phyloP scores from a whole-genome alignment of 805 yeast genomes.

The Priceomyces carsonii region DNA sequence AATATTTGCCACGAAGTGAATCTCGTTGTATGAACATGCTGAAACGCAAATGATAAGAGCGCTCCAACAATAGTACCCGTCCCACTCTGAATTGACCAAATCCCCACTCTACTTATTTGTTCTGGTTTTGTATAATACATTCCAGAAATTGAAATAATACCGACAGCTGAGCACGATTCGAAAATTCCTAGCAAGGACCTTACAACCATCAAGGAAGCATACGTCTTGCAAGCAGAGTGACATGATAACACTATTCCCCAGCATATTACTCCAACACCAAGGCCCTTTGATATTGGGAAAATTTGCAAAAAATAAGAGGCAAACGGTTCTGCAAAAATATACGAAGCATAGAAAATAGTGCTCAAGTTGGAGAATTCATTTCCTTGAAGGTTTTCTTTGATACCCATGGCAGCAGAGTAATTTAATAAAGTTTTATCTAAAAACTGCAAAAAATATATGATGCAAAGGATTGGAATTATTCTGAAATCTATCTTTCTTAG shows the following conservation, averaged over 20 bases:
- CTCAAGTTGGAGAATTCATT: slow-evolving; percentile 39
- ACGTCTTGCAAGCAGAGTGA: slow-evolving; percentile 50
- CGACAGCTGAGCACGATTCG: slow-evolving; percentile 42
- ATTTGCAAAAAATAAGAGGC: slow-evolving; percentile 49
- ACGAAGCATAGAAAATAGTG: slow-evolving; percentile 53
- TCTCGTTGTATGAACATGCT: slow-evolving; percentile 35
- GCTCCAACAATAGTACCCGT: slow-evolving; percentile 37
- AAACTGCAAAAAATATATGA: slow-evolving; percentile 27
- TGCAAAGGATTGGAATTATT: slow-evolving; percentile 26
- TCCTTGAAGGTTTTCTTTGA: slow-evolving; percentile 35
- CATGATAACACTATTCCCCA: slow-evolving; percentile 63
- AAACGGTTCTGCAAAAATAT: slow-evolving; percentile 56
- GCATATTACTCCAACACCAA: slow-evolving; percentile 46
- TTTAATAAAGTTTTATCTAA: slow-evolving; percentile 41
- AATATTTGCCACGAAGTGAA: slow-evolving; percentile 61
- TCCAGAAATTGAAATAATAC: slow-evolving; percentile 35
- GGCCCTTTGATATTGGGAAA: slow-evolving; percentile 56
- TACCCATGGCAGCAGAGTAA: slow-evolving; percentile 41
- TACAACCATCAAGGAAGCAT: slow-evolving; percentile 40
- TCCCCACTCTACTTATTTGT: slow-evolving; percentile 31
- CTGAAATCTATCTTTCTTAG: slow-evolving; percentile 22
- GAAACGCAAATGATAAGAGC: slow-evolving; percentile 51
- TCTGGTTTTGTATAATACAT: slow-evolving; percentile 38
- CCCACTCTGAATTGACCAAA: slow-evolving; percentile 40
- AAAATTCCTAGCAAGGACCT: slow-evolving; percentile 42